These are phyloP conservation scores for Yarrowia keelungensis DNA, from an alignment of 805 yeast genomes.

Conservation along the genomic window DNA sequence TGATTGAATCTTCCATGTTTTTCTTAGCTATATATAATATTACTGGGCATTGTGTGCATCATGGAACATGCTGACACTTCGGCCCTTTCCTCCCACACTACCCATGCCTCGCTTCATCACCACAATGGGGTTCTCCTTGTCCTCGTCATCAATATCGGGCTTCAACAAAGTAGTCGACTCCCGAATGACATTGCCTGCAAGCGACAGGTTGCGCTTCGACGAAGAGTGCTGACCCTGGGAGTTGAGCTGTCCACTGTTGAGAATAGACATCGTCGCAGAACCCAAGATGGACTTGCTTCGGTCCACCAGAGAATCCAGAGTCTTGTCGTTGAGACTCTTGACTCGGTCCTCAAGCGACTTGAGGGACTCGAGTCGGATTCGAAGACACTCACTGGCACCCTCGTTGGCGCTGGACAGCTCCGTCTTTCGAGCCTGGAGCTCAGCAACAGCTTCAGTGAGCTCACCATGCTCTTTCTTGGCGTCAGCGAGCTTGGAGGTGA, in stretches of 20 bases:
- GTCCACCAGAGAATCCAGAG: constrained; percentile 47
- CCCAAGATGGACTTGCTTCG: constrained; percentile 48
- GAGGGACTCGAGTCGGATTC: constrained; percentile 46
- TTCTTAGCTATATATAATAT: background rate
- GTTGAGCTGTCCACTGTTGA: constrained; percentile 40
- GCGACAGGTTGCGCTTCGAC: constrained; percentile 21
- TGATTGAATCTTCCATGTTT: background rate
- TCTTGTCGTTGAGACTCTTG: constrained; percentile 44
- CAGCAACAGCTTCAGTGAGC: background rate
- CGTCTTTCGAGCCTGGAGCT: constrained; percentile 1
- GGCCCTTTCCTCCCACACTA: constrained; percentile 27
- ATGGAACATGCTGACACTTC: constrained; percentile 36
- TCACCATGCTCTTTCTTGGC: constrained; percentile 8
- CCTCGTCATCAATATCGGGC: constrained; percentile 25
- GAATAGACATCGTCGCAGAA: constrained; percentile 45
- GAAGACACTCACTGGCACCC: constrained; percentile 40
- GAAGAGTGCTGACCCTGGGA: constrained; percentile 10
- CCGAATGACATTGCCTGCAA: constrained; percentile 21
- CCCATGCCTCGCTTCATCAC: constrained; percentile 27
- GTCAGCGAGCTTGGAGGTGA: background rate
- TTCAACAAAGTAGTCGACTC: constrained; percentile 9
- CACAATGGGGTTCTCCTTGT: constrained; percentile 33
- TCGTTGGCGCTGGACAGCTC: constrained; percentile 10
- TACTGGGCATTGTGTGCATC: constrained; percentile 6
- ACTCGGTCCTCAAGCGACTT: constrained; percentile 48